phyloP scores from a whole-genome alignment of 108 stramenopile species.

The Aurantiochytrium sp. region DNA sequence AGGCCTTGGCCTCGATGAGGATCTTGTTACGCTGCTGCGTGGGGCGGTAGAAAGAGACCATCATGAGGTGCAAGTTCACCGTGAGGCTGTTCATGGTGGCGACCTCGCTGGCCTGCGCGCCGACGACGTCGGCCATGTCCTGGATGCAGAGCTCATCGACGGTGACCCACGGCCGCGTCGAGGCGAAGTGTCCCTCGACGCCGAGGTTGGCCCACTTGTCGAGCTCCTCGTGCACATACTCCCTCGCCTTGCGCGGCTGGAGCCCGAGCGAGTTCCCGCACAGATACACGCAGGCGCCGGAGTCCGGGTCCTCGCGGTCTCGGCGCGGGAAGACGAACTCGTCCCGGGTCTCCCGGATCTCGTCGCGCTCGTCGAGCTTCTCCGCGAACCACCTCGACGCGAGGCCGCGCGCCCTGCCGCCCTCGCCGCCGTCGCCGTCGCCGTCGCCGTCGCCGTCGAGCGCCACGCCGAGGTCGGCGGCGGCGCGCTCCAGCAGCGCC shows the following conservation, averaged over 20 bases:
- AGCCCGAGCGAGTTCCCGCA: constrained; percentile 50
- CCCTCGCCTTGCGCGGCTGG: constrained; percentile 31
- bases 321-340: constrained; percentile 29
- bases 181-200: constrained; percentile 47
- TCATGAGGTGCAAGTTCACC: constrained; percentile 47
- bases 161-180: constrained; percentile 29
- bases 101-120: constrained; percentile 42
- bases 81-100: constrained; percentile 48
- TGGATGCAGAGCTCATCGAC: constrained; percentile 37
- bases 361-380: not conserved
- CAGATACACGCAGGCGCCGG: constrained; percentile 26
- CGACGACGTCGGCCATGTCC: constrained; percentile 40
- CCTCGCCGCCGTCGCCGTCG: not conserved
- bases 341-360: not conserved
- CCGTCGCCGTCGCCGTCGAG: not conserved
- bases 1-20: constrained; percentile 42
- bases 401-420: too few species aligned
- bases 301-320: not conserved
- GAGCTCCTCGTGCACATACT: constrained; percentile 31
- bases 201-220: constrained; percentile 42
- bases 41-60: constrained; percentile 48
- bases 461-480: not conserved
- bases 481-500: not conserved
- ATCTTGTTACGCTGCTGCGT: constrained; percentile 36
- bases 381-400: not conserved